phyloP scores from a whole-genome alignment of 129 eudicot genomes.

The Gnaphalium uliginosum region DNA sequence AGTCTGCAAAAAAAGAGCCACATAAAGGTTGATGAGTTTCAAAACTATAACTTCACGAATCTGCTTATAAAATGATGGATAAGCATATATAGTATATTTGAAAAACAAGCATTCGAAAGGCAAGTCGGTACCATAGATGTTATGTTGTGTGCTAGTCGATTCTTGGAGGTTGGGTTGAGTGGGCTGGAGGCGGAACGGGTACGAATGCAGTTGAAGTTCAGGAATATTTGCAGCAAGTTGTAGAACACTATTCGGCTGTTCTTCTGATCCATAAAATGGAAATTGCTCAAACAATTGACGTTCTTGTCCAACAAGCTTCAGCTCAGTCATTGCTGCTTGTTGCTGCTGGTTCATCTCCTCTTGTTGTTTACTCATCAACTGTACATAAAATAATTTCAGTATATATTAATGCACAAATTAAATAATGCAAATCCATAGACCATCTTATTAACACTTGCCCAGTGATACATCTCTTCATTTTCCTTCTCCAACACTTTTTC shows the following conservation, averaged over 20 bases:
- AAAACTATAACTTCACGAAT: constrained; percentile 6
- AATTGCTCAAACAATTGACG: constrained; percentile 53
- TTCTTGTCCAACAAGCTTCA: constrained; percentile 51
- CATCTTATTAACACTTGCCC: constrained; percentile 47
- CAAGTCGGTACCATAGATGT: constrained; percentile 27
- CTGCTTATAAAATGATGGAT: no score
- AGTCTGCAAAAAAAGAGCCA: constrained; percentile 32
- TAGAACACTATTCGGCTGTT: constrained; percentile 44
- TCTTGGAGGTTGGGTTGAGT: constrained; percentile 76
- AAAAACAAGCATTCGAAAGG: background rate
- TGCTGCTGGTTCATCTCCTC: constrained; percentile 51
- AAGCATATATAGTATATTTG: no score
- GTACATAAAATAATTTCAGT: background rate
- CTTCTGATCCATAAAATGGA: constrained; percentile 59
- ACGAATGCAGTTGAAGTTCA: constrained; percentile 37
- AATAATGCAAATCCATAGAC: background rate
- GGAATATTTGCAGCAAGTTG: constrained; percentile 48
- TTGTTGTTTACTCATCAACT: constrained; percentile 72
- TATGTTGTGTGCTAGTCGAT: constrained; percentile 28
- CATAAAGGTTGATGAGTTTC: constrained; percentile 21
- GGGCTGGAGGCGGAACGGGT: constrained; percentile 63
- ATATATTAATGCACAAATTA: background rate
- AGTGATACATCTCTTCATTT: constrained; percentile 73
- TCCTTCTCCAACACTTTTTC: constrained; percentile 75
- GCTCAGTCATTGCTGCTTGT: constrained; percentile 52